Percentiles rank a stretch among this genome's conserved stretches.
Evolutionary conservation across 306 rosid genomes (phyloP).

Genomic region (Rosa persica): DNA sequence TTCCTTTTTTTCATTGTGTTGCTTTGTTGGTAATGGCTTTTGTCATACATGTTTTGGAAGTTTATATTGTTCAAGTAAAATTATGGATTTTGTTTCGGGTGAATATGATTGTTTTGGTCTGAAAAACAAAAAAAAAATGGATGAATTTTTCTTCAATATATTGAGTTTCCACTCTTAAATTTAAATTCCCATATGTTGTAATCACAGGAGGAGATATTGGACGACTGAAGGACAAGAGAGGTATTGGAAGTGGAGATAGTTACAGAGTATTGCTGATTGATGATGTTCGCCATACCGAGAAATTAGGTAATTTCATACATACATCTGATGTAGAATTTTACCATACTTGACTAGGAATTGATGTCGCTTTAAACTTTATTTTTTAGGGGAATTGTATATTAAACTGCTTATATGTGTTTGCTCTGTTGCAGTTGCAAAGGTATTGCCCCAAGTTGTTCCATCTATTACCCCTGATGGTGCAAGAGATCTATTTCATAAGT

Average conservation of each 20-base stretch:
- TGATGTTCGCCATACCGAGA: conserved; percentile 27
- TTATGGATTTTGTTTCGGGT: background rate
- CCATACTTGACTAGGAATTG: background rate
- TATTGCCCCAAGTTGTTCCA: conserved; percentile 29
- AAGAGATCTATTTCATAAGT: conserved; percentile 19
- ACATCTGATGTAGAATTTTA: background rate
- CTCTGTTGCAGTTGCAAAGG: conserved; percentile 26
- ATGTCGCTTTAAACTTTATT: background rate
- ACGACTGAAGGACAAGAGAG: conserved; percentile 15
- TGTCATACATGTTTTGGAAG: background rate
- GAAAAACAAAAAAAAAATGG: too few relatives aligned
- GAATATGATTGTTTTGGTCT: background rate
- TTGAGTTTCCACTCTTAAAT: too few relatives aligned
- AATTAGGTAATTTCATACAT: conserved; percentile 15
- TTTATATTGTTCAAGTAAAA: background rate
- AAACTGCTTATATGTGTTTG: background rate
- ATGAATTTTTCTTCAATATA: background rate
- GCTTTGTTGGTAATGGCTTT: background rate
- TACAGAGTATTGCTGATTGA: conserved; percentile 31
- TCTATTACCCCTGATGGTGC: conserved; percentile 22
- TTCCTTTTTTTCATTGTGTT: background rate
- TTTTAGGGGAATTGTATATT: background rate
- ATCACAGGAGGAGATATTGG: conserved; percentile 33
- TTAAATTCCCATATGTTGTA: background rate
- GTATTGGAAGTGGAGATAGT: conserved; percentile 30